Conservation (phyloP, 2,329 filamentous ascomycete species). For the Aspergillus oerlinghausenensis region DNA sequence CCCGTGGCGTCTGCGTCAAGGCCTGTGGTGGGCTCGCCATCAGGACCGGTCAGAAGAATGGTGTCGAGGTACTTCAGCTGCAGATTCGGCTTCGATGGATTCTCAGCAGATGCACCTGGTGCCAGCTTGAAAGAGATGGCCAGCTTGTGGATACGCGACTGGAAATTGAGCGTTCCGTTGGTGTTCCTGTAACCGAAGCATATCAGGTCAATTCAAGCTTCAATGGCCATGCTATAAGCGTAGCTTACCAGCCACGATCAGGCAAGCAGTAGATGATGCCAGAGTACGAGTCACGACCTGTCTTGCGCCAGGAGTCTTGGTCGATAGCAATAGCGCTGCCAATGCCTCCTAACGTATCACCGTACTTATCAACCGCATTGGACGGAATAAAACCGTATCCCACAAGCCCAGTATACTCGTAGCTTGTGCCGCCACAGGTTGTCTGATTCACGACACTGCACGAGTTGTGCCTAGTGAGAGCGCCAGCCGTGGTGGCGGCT, state of each 20-base stretch:
- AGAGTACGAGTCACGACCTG: conserved; percentile 49
- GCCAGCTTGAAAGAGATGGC: conserved; percentile 54
- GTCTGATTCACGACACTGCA: conserved; percentile 42
- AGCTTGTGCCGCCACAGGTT: conserved; percentile 57
- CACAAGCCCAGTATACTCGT: conserved; percentile 62
- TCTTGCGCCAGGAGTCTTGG: conserved; percentile 54
- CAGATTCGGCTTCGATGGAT: conserved; percentile 58
- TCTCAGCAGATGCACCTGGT: conserved; percentile 46
- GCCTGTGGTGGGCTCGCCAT: conserved; percentile 59
- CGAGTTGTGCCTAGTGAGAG: background rate
- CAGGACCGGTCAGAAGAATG: conserved; percentile 59
- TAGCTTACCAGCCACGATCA: conserved; percentile 59
- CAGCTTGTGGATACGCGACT: conserved; percentile 66
- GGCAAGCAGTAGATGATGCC: conserved; percentile 61
- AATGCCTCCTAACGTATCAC: conserved; percentile 64
- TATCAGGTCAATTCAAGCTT: background rate
- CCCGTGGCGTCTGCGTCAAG: conserved; percentile 57
- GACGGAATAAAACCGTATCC: conserved; percentile 61
- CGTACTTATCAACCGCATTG: conserved; percentile 60
- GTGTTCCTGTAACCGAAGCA: conserved; percentile 52
- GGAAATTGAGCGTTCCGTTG: conserved; percentile 64
- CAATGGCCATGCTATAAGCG: background rate
- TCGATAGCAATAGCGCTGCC: conserved; percentile 64
- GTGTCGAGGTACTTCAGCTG: conserved; percentile 60
- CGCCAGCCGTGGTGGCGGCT: conserved; percentile 13